phyloP scores from a whole-genome alignment of 1,284 basidiomycete genomes.

The Inonotus obliquus region DNA sequence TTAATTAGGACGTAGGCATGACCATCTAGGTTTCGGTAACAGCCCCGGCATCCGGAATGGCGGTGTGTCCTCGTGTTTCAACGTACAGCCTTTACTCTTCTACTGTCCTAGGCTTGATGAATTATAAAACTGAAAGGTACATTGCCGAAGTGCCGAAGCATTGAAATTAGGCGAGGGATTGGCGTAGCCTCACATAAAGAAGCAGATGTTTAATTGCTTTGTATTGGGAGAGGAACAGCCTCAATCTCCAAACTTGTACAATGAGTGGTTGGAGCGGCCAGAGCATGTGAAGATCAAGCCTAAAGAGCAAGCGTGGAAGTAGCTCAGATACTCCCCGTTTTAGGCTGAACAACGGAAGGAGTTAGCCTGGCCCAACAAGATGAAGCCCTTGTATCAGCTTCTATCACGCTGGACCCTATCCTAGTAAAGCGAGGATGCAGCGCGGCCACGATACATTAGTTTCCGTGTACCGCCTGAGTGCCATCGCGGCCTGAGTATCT shows the following conservation, averaged over 20 bases:
- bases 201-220: not conserved
- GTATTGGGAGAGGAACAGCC: not conserved
- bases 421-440: not conserved
- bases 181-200: not conserved
- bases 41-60: not conserved
- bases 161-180: not conserved
- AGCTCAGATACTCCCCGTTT: not conserved
- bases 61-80: not conserved
- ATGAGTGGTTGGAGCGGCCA: not conserved
- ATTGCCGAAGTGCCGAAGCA: not conserved
- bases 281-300: not conserved
- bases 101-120: not conserved
- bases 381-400: not conserved
- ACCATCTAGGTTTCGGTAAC: not conserved
- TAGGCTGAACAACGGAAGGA: not conserved
- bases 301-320: not conserved
- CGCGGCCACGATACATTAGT: not conserved
- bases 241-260: not conserved
- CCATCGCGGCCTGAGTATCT: not conserved
- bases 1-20: not conserved
- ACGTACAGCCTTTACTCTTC: not conserved
- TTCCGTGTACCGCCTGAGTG: not conserved
- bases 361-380: not conserved
- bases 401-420: conserved; percentile 1
- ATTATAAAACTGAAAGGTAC: not conserved